phyloP scores from a whole-genome alignment of 2,329 filamentous ascomycete species.

The Clarireedia hainanense region DNA sequence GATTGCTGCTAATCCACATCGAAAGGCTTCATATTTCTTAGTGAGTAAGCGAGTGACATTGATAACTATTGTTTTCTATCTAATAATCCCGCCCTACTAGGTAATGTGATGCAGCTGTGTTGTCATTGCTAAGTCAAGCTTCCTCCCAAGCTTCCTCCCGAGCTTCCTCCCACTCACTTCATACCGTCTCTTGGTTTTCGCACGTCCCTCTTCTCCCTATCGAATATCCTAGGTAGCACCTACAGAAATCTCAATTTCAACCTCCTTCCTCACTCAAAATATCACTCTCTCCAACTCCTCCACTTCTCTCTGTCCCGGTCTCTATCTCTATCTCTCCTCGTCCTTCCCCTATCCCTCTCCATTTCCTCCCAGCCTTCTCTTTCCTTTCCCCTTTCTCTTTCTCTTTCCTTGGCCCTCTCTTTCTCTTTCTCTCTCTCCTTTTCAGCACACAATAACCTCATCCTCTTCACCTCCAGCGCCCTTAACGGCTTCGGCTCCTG shows the following conservation, averaged over 20 bases:
- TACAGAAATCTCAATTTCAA: background rate
- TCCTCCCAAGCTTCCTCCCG: too few relatives aligned
- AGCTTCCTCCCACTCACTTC: too few relatives aligned
- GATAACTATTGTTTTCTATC: too few relatives aligned
- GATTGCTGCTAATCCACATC: too few relatives aligned
- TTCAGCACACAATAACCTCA: conserved; percentile 25
- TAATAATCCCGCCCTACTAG: too few relatives aligned
- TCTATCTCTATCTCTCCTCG: background rate
- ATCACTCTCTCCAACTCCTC: too few relatives aligned
- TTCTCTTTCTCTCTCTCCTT: conserved; percentile 7
- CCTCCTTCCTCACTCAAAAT: too few relatives aligned
- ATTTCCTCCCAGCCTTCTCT: background rate
- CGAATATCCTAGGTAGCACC: background rate
- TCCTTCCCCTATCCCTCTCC: background rate
- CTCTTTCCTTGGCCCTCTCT: conserved; percentile 12
- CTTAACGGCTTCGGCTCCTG: conserved; percentile 25
- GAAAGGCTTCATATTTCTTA: too few relatives aligned
- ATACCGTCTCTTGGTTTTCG: too few relatives aligned
- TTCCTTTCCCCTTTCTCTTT: conserved; percentile 7
- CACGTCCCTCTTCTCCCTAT: background rate
- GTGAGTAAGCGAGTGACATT: too few relatives aligned
- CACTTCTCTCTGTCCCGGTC: background rate
- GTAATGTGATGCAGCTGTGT: too few relatives aligned
- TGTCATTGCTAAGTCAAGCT: too few relatives aligned
- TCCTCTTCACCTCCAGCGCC: conserved; percentile 24